Percentiles rank a stretch among this genome's conserved stretches.
Evolutionary conservation across 2,329 filamentous ascomycete genomes (phyloP).

Genomic region (Neoascochyta sp.): DNA sequence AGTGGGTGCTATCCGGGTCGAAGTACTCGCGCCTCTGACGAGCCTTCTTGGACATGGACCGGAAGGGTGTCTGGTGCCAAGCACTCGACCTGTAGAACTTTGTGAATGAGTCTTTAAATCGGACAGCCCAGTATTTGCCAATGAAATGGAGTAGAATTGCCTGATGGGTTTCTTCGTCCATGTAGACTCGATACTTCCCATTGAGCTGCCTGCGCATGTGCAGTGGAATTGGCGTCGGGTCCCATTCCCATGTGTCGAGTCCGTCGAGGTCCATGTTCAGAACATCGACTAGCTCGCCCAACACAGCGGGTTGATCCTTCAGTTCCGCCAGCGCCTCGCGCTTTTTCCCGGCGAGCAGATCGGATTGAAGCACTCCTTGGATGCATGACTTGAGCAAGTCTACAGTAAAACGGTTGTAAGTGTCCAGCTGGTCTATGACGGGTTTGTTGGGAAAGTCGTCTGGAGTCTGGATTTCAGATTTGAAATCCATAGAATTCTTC

Average conservation of each 20-base stretch:
- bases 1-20: conserved; percentile 6
- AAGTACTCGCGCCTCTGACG: conserved; percentile 38
- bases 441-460: too few species aligned
- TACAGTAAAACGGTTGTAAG: conserved; percentile 42
- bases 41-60: conserved; percentile 36
- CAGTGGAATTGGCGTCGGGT: conserved; percentile 43
- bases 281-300: conserved; percentile 54
- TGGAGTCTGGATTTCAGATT: conserved; percentile 15
- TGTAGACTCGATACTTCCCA: conserved; percentile 57
- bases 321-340: conserved; percentile 50
- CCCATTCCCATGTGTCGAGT: conserved; percentile 54
- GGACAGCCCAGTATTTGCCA: conserved; percentile 51
- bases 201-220: conserved; percentile 54
- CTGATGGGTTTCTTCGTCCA: conserved; percentile 58
- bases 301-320: conserved; percentile 47
- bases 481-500: conserved; percentile 21
- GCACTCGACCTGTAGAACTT: conserved; percentile 39
- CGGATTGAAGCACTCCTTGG: conserved; percentile 48
- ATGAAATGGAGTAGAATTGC: conserved; percentile 55
- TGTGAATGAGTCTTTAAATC: conserved; percentile 44
- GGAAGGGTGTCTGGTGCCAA: conserved; percentile 40
- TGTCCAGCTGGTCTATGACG: too few species aligned
- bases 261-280: conserved; percentile 54
- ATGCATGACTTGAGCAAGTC: conserved; percentile 46
- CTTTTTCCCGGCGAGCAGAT: conserved; percentile 53